Evolutionary conservation across 305 asterid species (phyloP), one percentile per base, ranked within the genome.

Genomic region (Solanum chacoense): DNA sequence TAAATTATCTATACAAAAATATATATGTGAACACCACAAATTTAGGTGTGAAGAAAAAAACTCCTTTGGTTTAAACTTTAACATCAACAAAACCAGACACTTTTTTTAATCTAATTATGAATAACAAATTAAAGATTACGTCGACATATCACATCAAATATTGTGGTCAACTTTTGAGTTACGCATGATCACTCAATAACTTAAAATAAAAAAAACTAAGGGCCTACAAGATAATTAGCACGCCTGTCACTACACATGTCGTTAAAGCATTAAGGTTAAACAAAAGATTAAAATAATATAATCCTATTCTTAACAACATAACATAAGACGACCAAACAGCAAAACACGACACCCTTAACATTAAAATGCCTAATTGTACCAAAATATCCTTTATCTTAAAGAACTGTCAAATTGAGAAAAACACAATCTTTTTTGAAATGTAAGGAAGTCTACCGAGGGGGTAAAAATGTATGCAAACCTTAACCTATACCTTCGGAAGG

Each of bases 401-500:
- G 24, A 65, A 55, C 0, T 4, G 28, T 63, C 13, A 63, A 63
- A 22, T 4, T 63, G 72, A 63, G 71, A 63, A 20, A 59, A 8
- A 20, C 10, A 7, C n/a, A 1, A 6, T 1, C 8, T 50, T 16
- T 16, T 6, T 12, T 2, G 8, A 14, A 55, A 59, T 18, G 0
- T 20, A 20, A 59, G 7, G 1, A 50, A 65, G 7, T 24, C 7
- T n/a, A 26, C 0, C 3, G 0, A 26, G 8, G 0, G 18, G 0
- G 20, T 5, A 69, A 69, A 50, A 69, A 26, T 24, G 3, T 10
- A n/a, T 11, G 20, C 18, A 5, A 26, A 69, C 20, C 75, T 69
- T 24, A 2, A 2, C 1, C 3, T 18, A 7, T 8, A 8, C 12
- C 26, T 59, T 12, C 13, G 1, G 9, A 11, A 20, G 9, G 4